These are phyloP conservation scores for Mytilinidion resinicola DNA, from an alignment of 495 filamentous ascomycete species.

Conservation along the genomic window DNA sequence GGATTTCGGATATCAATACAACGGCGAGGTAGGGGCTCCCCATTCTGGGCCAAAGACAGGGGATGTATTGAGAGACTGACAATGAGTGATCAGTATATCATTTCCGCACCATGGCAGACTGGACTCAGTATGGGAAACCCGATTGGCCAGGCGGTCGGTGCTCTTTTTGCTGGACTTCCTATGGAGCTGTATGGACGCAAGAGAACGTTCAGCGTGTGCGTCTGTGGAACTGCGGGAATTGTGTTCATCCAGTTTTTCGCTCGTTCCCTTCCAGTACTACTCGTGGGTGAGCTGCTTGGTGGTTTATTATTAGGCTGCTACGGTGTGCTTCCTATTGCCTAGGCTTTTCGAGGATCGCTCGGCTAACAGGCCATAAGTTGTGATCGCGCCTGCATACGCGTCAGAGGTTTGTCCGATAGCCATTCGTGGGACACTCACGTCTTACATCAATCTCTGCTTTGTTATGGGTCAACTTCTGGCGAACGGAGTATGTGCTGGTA, in stretches of 20 bases:
- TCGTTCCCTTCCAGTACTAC: conserved; percentile 31
- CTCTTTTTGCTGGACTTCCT: conserved; percentile 30
- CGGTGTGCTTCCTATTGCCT: too few species aligned
- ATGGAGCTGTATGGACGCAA: conserved; percentile 38
- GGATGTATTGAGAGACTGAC: too few species aligned
- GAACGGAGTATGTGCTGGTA: conserved; percentile 43
- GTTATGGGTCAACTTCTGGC: conserved; percentile 49
- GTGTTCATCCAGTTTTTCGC: conserved; percentile 51
- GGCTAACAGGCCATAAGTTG: too few species aligned
- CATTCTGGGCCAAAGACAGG: too few species aligned
- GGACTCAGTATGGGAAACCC: conserved; percentile 34
- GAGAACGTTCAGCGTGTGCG: conserved; percentile 33
- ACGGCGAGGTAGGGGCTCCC: conserved; percentile 8
- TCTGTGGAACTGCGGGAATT: conserved; percentile 37
- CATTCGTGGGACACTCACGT: conserved; percentile 42
- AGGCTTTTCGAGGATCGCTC: too few species aligned
- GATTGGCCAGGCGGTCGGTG: conserved; percentile 36
- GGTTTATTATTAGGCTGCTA: conserved; percentile 34
- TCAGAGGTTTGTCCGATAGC: conserved; percentile 46
- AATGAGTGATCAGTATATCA: conserved; percentile 20
- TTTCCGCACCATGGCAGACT: conserved; percentile 34
- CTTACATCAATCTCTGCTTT: conserved; percentile 45
- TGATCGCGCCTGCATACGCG: conserved; percentile 38
- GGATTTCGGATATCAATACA: conserved; percentile 34
- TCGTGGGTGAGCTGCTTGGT: conserved; percentile 36